These are phyloP conservation scores for Penicillium macrosclerotiorum DNA, from an alignment of 495 filamentous ascomycete species.

Conservation along the genomic window DNA sequence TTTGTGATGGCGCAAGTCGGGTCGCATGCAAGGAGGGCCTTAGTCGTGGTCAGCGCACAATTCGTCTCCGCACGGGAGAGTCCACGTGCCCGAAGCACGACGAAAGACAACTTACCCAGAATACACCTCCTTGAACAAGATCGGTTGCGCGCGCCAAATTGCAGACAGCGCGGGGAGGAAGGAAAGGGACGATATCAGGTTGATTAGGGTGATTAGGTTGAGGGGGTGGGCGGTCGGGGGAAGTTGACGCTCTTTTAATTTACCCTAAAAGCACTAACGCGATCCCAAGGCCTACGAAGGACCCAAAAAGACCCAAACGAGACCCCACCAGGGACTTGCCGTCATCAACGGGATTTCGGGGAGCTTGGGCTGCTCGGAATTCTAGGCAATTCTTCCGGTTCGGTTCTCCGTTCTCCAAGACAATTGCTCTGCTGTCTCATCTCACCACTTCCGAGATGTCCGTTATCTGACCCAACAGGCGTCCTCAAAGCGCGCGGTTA, in stretches of 20 bases:
- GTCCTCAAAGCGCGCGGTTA: constrained; percentile 14
- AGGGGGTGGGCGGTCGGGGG: constrained; percentile 6
- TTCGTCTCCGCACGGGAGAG: constrained; percentile 1
- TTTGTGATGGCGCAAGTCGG: constrained; percentile 3
- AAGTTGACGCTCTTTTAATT: constrained; percentile 17
- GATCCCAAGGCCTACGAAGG: too few species aligned
- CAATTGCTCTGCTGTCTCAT: too few species aligned
- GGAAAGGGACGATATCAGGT: too few species aligned
- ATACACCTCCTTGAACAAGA: neutral
- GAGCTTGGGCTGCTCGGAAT: too few species aligned
- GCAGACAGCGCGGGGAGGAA: constrained; percentile 3
- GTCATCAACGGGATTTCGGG: constrained; percentile 12
- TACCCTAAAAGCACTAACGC: constrained; percentile 16
- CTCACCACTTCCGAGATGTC: neutral
- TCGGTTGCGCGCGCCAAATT: neutral
- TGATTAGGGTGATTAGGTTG: too few species aligned
- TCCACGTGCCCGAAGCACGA: constrained; percentile 11
- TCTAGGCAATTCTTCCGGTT: too few species aligned
- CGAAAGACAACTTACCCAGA: neutral
- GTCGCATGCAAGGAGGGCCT: constrained; percentile 25
- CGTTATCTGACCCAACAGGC: too few species aligned
- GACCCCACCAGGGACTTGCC: constrained; percentile 6
- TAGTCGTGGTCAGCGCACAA: constrained; percentile 3
- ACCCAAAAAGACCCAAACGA: too few species aligned
- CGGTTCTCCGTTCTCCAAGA: too few species aligned